Percentiles rank a stretch among this genome's conserved stretches.
Conservation (phyloP, 805 yeast genomes). For the Groenewaldozyma tartarivorans region DNA sequence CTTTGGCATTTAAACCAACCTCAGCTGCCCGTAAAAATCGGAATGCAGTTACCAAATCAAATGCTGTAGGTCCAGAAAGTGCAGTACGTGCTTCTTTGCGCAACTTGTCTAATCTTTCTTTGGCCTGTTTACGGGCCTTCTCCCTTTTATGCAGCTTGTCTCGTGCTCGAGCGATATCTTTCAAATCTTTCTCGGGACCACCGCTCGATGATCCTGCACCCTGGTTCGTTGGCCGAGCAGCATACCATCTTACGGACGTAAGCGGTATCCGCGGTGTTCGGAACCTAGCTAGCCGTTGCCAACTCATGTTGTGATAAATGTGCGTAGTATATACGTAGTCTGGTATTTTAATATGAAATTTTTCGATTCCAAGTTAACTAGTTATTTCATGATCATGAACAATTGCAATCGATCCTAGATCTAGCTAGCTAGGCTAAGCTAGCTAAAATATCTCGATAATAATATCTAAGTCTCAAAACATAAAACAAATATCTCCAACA, state of each 20-base stretch:
- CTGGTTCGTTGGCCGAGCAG: background rate
- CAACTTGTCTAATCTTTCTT: constrained; percentile 17
- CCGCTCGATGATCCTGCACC: constrained; percentile 1
- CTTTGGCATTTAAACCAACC: constrained; percentile 70
- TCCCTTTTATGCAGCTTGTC: constrained; percentile 25
- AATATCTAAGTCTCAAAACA: too few species aligned
- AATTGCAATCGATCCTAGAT: too few species aligned
- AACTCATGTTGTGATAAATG: too few species aligned
- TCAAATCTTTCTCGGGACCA: constrained; percentile 23
- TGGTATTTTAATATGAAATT: too few species aligned
- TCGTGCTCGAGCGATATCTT: constrained; percentile 25
- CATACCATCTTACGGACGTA: background rate
- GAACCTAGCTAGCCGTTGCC: too few species aligned
- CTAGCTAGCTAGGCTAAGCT: too few species aligned
- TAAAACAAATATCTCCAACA: too few species aligned
- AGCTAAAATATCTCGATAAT: too few species aligned
- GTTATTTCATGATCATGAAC: too few species aligned
- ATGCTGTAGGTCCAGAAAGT: constrained; percentile 49
- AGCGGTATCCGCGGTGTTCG: too few species aligned
- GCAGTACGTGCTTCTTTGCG: constrained; percentile 33
- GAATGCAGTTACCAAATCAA: constrained; percentile 65
- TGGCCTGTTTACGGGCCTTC: constrained; percentile 21
- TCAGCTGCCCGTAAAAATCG: constrained; percentile 80
- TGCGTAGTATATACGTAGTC: too few species aligned
- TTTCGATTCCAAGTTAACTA: too few species aligned